Percentiles rank a stretch among this genome's conserved stretches.
These are phyloP conservation scores for Fusarium liriodendri DNA, from an alignment of 2,329 filamentous ascomycete genomes.

Conservation along the genomic window DNA sequence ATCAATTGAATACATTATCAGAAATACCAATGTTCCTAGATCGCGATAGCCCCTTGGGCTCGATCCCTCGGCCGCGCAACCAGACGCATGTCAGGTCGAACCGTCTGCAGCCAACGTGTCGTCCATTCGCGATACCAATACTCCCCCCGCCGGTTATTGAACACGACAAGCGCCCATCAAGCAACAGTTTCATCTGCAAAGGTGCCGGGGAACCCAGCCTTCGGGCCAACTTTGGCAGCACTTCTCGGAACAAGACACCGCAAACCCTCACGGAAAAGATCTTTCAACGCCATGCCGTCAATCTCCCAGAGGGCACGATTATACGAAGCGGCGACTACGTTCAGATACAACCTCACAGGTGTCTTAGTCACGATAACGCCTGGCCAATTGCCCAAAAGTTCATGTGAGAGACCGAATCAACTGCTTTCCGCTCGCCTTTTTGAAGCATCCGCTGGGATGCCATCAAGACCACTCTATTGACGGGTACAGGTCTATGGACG, in stretches of 20 bases:
- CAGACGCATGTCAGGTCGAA: not conserved
- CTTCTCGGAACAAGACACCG: conserved; percentile 49
- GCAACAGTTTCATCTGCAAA: not conserved
- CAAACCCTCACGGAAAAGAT: conserved; percentile 94
- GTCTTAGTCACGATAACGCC: conserved; percentile 89
- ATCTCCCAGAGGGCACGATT: conserved; percentile 76
- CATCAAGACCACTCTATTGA: not conserved
- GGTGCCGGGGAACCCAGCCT: not conserved
- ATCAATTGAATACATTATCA: no score
- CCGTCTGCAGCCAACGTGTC: not conserved
- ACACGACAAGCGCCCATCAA: not conserved
- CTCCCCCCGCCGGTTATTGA: not conserved
- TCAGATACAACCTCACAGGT: conserved; percentile 73
- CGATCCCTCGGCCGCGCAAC: not conserved
- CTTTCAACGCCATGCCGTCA: conserved; percentile 81
- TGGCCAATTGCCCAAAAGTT: conserved; percentile 81
- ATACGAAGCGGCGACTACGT: conserved; percentile 87
- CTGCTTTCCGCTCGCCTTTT: not conserved
- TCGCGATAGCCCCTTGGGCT: not conserved
- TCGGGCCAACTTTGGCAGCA: not conserved
- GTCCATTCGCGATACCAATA: not conserved
- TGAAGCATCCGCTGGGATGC: not conserved
- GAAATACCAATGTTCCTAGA: not conserved
- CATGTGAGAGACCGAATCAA: conserved; percentile 56
- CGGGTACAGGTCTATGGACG: conserved; percentile 68